Base-by-base conservation (phyloP, 805 yeast species). In the Yarrowia sp. region DNA sequence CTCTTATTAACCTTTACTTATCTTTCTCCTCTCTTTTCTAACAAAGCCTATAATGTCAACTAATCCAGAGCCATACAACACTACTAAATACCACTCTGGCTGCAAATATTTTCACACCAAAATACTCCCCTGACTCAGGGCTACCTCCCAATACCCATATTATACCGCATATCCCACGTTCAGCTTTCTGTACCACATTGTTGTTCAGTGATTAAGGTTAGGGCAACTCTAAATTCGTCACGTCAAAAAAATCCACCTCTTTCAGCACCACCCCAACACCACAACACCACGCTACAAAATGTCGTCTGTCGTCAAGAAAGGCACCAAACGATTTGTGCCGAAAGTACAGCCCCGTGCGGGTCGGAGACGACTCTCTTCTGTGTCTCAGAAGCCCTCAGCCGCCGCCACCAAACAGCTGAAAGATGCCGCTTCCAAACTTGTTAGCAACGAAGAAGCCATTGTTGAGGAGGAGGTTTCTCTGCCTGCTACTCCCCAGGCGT, bases 261-360 rank as follows among this genome's bases (percentile, higher is more conserved):
- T 17, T 9, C 15, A 33, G 31, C 45, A 41, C 31, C n/a, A 28
- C 45, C n/a, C 15, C 61, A n/a, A 7, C 61, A 38, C 47, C 61
- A 8, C 42, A 7, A 48, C 33, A 35, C 45, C 47, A 42, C 61
- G 8, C 50, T 9, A 22, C 38, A 39, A 42, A 15, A 58, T 58
- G 64, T 58, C 64, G 9, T 58, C 64, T 43, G 64, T 58, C 28
- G 51, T 58, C 11, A 58, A 58, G 28, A 58, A 58, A 18, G 64
- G 64, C 39, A 36, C 43, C 51, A 32, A 32, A 11, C 50, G 51
- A 43, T 61, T 61, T 47, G 65, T 36, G 17, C 65, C 65, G 17
- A 61, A 61, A 33, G 65, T 48, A 11, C 44, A 61, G 17, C 65
- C 65, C 17, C 38, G 65, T 8, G 9, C 22, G 8, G 64, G 64